A percentile compares a stretch with the other conserved stretches of the same genome.
Conservation (phyloP, 2,329 filamentous ascomycete genomes). For the Emergomyces orientalis region DNA sequence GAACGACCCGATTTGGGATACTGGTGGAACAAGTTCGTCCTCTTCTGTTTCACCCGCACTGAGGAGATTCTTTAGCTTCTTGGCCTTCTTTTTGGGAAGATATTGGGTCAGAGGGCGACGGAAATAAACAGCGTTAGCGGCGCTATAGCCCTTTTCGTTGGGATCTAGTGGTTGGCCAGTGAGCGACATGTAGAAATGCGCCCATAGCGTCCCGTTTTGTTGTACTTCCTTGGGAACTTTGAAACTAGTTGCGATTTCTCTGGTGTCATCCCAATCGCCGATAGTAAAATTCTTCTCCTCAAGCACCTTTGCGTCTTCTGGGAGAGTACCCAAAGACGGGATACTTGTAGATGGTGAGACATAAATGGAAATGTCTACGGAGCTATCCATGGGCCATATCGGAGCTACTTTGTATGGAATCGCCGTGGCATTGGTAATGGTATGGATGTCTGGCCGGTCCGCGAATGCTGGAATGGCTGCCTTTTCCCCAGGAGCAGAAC, state of each 20-base stretch:
- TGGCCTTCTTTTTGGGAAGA: constrained; percentile 78
- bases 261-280: constrained; percentile 68
- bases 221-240: constrained; percentile 69
- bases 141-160: constrained; percentile 59
- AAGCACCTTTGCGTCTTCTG: constrained; percentile 57
- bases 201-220: constrained; percentile 87
- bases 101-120: constrained; percentile 79
- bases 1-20: constrained; percentile 69
- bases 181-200: constrained; percentile 82
- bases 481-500: constrained; percentile 15
- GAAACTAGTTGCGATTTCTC: constrained; percentile 68
- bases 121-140: constrained; percentile 71
- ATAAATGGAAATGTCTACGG: constrained; percentile 75
- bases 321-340: constrained; percentile 55
- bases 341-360: constrained; percentile 66
- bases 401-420: constrained; percentile 67
- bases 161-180: constrained; percentile 70
- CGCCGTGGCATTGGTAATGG: constrained; percentile 51
- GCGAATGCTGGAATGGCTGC: constrained; percentile 52
- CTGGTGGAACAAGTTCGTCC: constrained; percentile 46
- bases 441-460: constrained; percentile 48
- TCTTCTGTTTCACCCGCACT: constrained; percentile 40
- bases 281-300: constrained; percentile 71
- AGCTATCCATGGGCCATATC: constrained; percentile 73
- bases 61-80: constrained; percentile 80